These are phyloP conservation scores for Erysimum cheiranthoides DNA, from an alignment of 345 rosid genomes.

Conservation along the genomic window DNA sequence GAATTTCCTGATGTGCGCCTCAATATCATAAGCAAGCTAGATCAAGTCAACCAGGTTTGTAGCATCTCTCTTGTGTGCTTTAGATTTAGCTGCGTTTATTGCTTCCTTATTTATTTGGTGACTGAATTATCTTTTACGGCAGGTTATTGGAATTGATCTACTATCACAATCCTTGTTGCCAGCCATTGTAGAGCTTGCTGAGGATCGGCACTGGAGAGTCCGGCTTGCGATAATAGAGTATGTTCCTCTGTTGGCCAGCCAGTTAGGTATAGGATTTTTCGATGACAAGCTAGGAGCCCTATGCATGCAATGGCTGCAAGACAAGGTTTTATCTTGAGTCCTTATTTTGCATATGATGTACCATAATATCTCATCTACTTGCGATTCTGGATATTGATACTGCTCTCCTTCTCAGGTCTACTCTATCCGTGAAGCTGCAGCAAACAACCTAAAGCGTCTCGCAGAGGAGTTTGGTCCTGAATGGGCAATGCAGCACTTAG, in stretches of 20 bases:
- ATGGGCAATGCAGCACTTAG: constrained; percentile 89
- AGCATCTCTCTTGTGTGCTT: background rate
- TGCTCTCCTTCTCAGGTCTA: constrained; percentile 56
- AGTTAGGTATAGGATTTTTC: constrained; percentile 89
- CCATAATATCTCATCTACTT: background rate
- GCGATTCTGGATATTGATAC: constrained; percentile 22
- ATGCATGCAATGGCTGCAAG: constrained; percentile 98
- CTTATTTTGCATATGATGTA: background rate
- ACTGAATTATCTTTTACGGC: constrained; percentile 25
- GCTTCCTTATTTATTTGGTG: background rate
- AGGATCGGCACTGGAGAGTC: constrained; percentile 99
- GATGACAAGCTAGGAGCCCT: constrained; percentile 92
- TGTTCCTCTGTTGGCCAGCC: constrained; percentile 94
- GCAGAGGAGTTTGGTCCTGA: constrained; percentile 92
- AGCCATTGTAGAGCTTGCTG: constrained; percentile 98
- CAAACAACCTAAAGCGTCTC: constrained; percentile 82
- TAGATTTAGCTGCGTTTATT: background rate
- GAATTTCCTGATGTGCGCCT: constrained; percentile 99
- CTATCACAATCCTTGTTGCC: constrained; percentile 93
- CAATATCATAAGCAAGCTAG: constrained; percentile 97
- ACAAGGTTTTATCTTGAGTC: constrained; percentile 62
- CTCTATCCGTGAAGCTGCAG: constrained; percentile 90
- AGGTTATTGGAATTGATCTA: constrained; percentile 98
- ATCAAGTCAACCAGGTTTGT: constrained; percentile 98
- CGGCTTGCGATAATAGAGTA: constrained; percentile 98